Evolutionary conservation across 2,329 filamentous ascomycete genomes (phyloP).

Genomic region (Cercospora berteroae): DNA sequence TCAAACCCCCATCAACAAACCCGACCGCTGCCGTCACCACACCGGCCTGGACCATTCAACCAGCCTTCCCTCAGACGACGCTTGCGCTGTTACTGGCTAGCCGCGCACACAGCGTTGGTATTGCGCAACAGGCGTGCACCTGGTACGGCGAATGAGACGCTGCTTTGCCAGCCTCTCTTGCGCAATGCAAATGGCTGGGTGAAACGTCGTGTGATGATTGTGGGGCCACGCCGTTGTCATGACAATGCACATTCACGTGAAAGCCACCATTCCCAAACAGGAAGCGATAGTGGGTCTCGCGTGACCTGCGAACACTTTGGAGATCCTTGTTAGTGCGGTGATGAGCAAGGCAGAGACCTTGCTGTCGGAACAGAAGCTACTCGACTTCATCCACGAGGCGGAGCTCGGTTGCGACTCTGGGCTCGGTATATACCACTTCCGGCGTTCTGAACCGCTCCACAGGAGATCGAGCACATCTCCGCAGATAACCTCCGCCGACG

Average conservation of each 20-base stretch:
- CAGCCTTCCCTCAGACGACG: not conserved
- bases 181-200: not conserved
- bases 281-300: not conserved
- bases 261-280: not conserved
- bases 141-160: constrained; percentile 1
- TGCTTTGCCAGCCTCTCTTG: not conserved
- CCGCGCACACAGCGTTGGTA: not conserved
- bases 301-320: constrained; percentile 5
- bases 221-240: not conserved
- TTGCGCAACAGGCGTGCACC: not conserved
- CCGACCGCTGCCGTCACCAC: not conserved
- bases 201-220: constrained; percentile 3
- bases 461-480: not conserved
- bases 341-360: not conserved
- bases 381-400: not conserved
- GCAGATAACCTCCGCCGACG: too few relatives aligned
- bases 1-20: not conserved
- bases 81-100: not conserved
- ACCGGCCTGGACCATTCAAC: not conserved
- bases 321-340: constrained; percentile 2
- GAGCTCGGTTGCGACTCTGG: not conserved
- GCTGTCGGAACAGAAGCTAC: not conserved
- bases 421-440: not conserved
- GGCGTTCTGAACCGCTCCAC: too few relatives aligned
- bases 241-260: not conserved